Evolutionary conservation across 805 yeast species (phyloP).

Genomic region (Ogataea angusta): DNA sequence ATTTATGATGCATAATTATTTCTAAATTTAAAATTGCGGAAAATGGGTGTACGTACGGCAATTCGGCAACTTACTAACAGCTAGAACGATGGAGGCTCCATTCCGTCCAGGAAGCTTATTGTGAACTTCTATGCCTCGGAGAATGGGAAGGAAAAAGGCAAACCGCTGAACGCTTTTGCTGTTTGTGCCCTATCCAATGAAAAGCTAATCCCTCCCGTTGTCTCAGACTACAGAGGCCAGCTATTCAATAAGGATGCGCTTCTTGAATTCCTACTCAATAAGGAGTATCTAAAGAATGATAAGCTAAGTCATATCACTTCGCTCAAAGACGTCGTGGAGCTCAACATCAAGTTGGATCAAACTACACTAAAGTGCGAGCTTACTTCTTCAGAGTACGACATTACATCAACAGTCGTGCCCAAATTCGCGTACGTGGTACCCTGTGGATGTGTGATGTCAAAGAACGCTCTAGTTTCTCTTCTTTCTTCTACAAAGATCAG

Average conservation of each 20-base stretch:
- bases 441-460: constrained; percentile 41
- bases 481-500: constrained; percentile 1
- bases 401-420: constrained; percentile 10
- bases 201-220: constrained; percentile 49
- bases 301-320: constrained; percentile 32
- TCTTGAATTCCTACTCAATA: constrained; percentile 51
- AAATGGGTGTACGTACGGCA: constrained; percentile 19
- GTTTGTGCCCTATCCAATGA: constrained; percentile 46
- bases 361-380: constrained; percentile 34
- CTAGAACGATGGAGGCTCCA: constrained; percentile 71
- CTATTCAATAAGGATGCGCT: constrained; percentile 63
- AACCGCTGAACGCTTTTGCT: constrained; percentile 36
- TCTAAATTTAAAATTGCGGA: neutral
- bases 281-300: constrained; percentile 15
- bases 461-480: constrained; percentile 10
- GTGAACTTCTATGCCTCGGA: constrained; percentile 23
- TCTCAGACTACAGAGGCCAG: constrained; percentile 66
- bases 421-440: constrained; percentile 43
- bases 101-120: constrained; percentile 56
- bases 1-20: neutral
- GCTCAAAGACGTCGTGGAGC: constrained; percentile 30
- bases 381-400: constrained; percentile 34
- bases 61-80: constrained; percentile 4
- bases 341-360: constrained; percentile 24
- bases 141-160: constrained; percentile 11